Percentiles rank a stretch among this genome's conserved stretches.
Conservation (phyloP, 768 basidiomycete species). For the Neoboletus subvelutipes region DNA sequence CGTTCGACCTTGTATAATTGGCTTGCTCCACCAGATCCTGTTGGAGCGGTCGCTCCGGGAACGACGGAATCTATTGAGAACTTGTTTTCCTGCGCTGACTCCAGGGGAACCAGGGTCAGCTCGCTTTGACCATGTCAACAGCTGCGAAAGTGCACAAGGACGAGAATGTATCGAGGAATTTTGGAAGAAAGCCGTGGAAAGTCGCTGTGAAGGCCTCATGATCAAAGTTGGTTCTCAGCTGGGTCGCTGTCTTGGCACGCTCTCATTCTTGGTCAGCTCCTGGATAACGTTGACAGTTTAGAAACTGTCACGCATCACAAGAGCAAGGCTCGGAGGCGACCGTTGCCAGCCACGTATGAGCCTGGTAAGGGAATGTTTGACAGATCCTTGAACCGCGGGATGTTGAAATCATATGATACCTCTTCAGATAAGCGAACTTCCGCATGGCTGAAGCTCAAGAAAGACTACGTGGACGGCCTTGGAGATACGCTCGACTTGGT, state of each 20-base stretch:
- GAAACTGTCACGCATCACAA: constrained; percentile 37
- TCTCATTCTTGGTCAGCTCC: constrained; percentile 44
- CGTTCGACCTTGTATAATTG: constrained; percentile 1
- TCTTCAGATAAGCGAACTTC: constrained; percentile 72
- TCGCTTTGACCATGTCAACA: constrained; percentile 71
- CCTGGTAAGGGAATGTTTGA: constrained; percentile 43
- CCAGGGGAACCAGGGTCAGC: constrained; percentile 50
- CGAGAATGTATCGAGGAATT: constrained; percentile 68
- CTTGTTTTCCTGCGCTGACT: constrained; percentile 54
- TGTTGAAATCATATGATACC: neutral
- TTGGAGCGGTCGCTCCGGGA: constrained; percentile 68
- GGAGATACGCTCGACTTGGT: constrained; percentile 76
- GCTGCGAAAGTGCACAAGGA: constrained; percentile 62
- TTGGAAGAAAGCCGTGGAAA: constrained; percentile 71
- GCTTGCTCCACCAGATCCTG: constrained; percentile 49
- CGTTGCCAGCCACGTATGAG: constrained; percentile 84
- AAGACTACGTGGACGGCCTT: constrained; percentile 81
- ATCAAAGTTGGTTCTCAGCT: constrained; percentile 58
- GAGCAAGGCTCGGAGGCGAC: constrained; percentile 53
- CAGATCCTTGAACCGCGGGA: neutral
- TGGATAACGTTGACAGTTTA: constrained; percentile 52
- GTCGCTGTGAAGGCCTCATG: constrained; percentile 91
- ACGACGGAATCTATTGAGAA: constrained; percentile 63
- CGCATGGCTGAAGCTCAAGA: constrained; percentile 91
- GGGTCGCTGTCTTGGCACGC: neutral